phyloP scores from a whole-genome alignment of 495 filamentous ascomycete genomes.

The Darksidea phi region DNA sequence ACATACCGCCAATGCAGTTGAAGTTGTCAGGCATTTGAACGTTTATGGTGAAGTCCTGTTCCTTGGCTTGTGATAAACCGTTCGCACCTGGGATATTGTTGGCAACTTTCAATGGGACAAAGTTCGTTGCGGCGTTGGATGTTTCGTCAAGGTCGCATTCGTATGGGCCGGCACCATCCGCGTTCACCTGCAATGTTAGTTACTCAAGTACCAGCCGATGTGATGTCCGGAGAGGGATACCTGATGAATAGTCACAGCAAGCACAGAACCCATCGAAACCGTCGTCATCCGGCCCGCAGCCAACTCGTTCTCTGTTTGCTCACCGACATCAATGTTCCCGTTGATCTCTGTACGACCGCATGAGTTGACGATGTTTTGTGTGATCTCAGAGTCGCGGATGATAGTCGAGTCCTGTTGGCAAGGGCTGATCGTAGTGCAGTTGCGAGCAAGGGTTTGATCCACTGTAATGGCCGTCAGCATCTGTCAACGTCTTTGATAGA shows the following conservation, averaged over 20 bases:
- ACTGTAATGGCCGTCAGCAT: slow-evolving; percentile 2
- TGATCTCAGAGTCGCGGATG: slow-evolving; percentile 49
- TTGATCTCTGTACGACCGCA: slow-evolving; percentile 43
- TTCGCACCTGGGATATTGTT: slow-evolving; percentile 20
- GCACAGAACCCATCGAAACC: slow-evolving; percentile 33
- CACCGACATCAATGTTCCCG: slow-evolving; percentile 56
- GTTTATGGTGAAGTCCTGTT: slow-evolving; percentile 21
- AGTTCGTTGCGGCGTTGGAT: slow-evolving; percentile 18
- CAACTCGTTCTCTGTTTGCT: slow-evolving; percentile 53
- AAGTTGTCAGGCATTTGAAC: slow-evolving; percentile 22
- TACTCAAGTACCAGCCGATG: no score
- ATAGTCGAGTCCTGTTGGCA: slow-evolving; percentile 55
- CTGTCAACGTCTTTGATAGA: not conserved
- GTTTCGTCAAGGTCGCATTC: slow-evolving; percentile 23
- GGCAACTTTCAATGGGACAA: slow-evolving; percentile 11
- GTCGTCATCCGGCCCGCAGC: slow-evolving; percentile 47
- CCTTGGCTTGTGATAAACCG: slow-evolving; percentile 18
- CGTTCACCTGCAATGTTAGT: slow-evolving; percentile 4
- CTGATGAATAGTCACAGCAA: slow-evolving; percentile 25
- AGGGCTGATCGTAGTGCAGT: slow-evolving; percentile 46
- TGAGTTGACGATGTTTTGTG: slow-evolving; percentile 27
- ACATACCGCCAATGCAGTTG: slow-evolving; percentile 20
- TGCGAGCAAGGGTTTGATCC: slow-evolving; percentile 15
- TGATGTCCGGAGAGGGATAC: no score
- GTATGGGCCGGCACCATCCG: slow-evolving; percentile 24